These are phyloP conservation scores for Calophaca sinica DNA, from an alignment of 306 rosid species.

Conservation along the genomic window DNA sequence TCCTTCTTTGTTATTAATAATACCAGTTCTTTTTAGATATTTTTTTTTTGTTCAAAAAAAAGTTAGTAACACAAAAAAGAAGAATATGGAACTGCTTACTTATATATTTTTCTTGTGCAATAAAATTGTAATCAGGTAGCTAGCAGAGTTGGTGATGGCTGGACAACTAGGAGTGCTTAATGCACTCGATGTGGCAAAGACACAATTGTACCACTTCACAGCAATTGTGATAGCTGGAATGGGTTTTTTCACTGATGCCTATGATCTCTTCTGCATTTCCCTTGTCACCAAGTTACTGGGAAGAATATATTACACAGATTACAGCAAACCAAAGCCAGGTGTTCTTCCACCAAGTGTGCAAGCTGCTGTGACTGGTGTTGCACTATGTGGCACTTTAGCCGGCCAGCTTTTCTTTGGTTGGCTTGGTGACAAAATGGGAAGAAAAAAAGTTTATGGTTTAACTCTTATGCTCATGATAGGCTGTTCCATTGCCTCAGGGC, in stretches of 20 bases:
- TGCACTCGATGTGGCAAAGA: slow-evolving; percentile 83
- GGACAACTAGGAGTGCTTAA: slow-evolving; percentile 68
- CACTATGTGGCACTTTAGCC: slow-evolving; percentile 71
- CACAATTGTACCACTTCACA: slow-evolving; percentile 89
- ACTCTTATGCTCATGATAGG: slow-evolving; percentile 79
- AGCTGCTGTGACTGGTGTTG: slow-evolving; percentile 83
- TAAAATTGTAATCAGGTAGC: slow-evolving; percentile 34
- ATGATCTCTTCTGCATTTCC: slow-evolving; percentile 88
- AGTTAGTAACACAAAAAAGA: background rate
- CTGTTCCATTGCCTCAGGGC: slow-evolving; percentile 77
- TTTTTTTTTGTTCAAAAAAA: background rate
- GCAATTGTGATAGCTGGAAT: slow-evolving; percentile 95
- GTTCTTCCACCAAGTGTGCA: slow-evolving; percentile 73
- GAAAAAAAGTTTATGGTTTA: slow-evolving; percentile 79
- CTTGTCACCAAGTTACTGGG: slow-evolving; percentile 82
- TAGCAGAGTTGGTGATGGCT: slow-evolving; percentile 53
- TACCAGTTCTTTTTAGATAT: background rate
- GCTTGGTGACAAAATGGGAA: slow-evolving; percentile 91
- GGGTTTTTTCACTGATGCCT: slow-evolving; percentile 97
- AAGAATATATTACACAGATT: slow-evolving; percentile 60
- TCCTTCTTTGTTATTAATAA: background rate
- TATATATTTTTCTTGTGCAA: slow-evolving; percentile 37
- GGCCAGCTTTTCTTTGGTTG: slow-evolving; percentile 98
- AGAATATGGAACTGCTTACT: slow-evolving; percentile 25
- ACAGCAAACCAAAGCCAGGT: slow-evolving; percentile 54